Evolutionary conservation across 371 early-diverging fungal species (phyloP), one percentile per base, ranked within the genome.

Genomic region (Mortierella sp.): DNA sequence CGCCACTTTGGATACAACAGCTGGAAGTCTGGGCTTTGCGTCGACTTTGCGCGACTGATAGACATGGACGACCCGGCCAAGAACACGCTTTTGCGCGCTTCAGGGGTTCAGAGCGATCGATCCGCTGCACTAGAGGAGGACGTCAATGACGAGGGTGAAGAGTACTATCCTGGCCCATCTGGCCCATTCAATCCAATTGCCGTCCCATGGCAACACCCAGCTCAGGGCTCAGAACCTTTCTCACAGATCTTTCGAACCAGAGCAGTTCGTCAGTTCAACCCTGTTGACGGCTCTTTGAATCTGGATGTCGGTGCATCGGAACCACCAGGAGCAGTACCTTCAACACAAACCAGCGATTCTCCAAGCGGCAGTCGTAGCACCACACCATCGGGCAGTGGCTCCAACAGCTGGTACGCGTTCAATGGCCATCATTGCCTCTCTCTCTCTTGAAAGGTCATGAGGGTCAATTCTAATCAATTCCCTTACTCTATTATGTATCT

Each of bases 91-190:
- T 17, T 27, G 21, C 24, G 47, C 28, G 17, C 48, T 10, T 39
- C 21, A 25, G 34, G 40, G 7, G 34, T 34, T 43, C 17, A 43
- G 29, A 24, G 28, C 12, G 50, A 24, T 5, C 44, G 22, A 19
- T 7, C 14, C 22, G 29, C 54, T 24, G 65, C 37, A 16, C 27
- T 37, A 1, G 61, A 69, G n/a, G 76, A 76, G 27, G 58, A 59
- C 13, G 61, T 61, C 52, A 62, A 69, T 44, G 69, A 76, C n/a
- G 59, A 68, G n/a, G 76, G 76, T 0, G 76, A 76, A 21, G 69
- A 76, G 34, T 68, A 76, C 40, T 76, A 76, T 24, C 69, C 62
- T 7, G 22, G 49, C 4, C 28, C 63, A 13, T 50, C 44, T 31
- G 28, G 29, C 13, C 6, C 2, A 13, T 7, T n/a, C 39, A 4